These are phyloP conservation scores for Haplosporangium gracile DNA, from an alignment of 192 early-diverging fungal genomes.

Conservation along the genomic window DNA sequence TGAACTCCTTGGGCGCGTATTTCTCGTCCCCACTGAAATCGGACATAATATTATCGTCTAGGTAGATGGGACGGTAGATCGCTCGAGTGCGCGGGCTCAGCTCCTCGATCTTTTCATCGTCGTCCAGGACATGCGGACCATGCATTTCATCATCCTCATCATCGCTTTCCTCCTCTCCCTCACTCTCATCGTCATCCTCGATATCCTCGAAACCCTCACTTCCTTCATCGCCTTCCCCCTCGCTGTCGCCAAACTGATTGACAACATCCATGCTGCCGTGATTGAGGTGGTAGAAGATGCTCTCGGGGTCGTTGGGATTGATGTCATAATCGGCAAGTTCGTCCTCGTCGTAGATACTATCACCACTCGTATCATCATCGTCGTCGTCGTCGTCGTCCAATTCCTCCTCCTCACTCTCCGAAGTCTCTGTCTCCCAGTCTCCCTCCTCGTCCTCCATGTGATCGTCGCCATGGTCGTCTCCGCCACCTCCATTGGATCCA, in stretches of 20 bases:
- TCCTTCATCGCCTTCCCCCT: neutral
- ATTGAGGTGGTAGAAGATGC: neutral
- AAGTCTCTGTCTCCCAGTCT: constrained; percentile 47
- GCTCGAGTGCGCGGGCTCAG: constrained; percentile 19
- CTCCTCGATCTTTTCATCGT: constrained; percentile 12
- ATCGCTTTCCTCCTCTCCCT: neutral
- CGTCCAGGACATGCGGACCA: neutral
- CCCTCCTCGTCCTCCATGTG: neutral
- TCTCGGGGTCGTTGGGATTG: neutral
- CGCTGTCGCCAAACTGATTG: neutral
- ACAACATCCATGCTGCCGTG: neutral
- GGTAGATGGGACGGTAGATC: constrained; percentile 6
- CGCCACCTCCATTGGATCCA: neutral
- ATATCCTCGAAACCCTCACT: neutral
- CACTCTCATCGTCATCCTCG: constrained; percentile 5
- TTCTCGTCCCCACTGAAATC: constrained; percentile 55
- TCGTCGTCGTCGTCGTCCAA: neutral
- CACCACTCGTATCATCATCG: neutral
- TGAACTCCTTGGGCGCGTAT: constrained; percentile 17
- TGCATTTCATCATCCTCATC: constrained; percentile 12
- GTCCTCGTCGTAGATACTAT: neutral
- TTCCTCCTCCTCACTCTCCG: constrained; percentile 1
- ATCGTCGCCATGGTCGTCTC: neutral
- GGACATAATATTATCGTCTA: constrained; percentile 31
- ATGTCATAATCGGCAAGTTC: neutral